Conservation (phyloP, 805 yeast species). For the Metschnikowia peoriensis region DNA sequence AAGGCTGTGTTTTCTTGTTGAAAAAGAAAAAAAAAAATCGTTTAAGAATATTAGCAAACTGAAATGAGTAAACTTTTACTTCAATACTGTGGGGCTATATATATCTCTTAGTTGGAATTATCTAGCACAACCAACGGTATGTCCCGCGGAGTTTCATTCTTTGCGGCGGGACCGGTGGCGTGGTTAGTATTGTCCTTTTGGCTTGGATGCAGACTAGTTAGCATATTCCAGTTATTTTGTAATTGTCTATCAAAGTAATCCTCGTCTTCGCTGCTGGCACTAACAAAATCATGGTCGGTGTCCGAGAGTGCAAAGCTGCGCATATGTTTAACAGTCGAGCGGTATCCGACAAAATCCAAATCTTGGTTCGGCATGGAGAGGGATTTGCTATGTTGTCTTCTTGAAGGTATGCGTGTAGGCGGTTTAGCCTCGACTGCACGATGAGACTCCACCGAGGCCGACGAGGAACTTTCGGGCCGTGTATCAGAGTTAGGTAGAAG, state of each 20-base stretch:
- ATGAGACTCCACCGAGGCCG: conserved; percentile 3
- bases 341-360: conserved; percentile 39
- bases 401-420: conserved; percentile 7
- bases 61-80: background rate
- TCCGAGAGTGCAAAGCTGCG: conserved; percentile 16
- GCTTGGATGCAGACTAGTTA: background rate
- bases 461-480: background rate
- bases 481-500: conserved; percentile 56
- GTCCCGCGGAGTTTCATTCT: background rate
- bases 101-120: background rate
- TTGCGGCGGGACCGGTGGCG: background rate
- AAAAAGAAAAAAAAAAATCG: background rate
- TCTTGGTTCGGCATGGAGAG: conserved; percentile 30
- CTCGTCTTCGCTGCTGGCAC: conserved; percentile 20
- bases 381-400: conserved; percentile 36
- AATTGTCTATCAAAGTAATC: conserved; percentile 1
- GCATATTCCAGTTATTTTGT: conserved; percentile 1
- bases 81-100: background rate
- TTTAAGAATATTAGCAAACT: background rate
- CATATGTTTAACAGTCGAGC: conserved; percentile 15
- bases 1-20: no score
- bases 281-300: conserved; percentile 16
- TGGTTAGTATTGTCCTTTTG: background rate
- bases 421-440: conserved; percentile 13
- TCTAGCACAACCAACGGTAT: conserved; percentile 10